Evolutionary conservation across 1,284 basidiomycete genomes (phyloP).

Genomic region (Cutaneotrichosporon arboriforme): DNA sequence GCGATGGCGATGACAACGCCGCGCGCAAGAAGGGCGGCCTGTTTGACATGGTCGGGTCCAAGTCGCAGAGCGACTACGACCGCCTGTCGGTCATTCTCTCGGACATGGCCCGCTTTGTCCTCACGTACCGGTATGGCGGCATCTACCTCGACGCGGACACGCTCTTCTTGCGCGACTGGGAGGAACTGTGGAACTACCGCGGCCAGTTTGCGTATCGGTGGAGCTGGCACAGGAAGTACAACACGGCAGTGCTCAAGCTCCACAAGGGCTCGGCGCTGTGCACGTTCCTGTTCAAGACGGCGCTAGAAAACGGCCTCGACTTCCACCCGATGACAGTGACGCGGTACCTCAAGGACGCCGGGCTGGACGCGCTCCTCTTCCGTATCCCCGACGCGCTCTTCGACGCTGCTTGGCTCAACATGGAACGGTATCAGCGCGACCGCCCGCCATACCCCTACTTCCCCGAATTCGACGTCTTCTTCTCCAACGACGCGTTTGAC

Average conservation of each 20-base stretch:
- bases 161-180: conserved; percentile 82
- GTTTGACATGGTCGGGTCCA: conserved; percentile 68
- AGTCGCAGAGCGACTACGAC: conserved; percentile 68
- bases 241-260: conserved; percentile 77
- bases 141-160: conserved; percentile 84
- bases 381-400: conserved; percentile 78
- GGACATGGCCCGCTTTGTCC: conserved; percentile 79
- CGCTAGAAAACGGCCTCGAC: conserved; percentile 75
- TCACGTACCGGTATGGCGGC: conserved; percentile 78
- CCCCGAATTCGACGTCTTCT: conserved; percentile 72
- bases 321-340: conserved; percentile 83
- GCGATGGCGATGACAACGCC: conserved; percentile 8
- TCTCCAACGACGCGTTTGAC: conserved; percentile 64
- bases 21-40: conserved; percentile 56
- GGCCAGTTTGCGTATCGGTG: conserved; percentile 83
- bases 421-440: conserved; percentile 72
- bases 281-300: conserved; percentile 74
- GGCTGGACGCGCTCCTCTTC: conserved; percentile 64
- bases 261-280: conserved; percentile 75
- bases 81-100: conserved; percentile 74
- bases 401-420: conserved; percentile 80
- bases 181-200: conserved; percentile 80
- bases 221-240: conserved; percentile 73
- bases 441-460: conserved; percentile 80
- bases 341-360: conserved; percentile 70